Conservation (phyloP, 768 basidiomycete genomes). For the Serpula lacrymans region DNA sequence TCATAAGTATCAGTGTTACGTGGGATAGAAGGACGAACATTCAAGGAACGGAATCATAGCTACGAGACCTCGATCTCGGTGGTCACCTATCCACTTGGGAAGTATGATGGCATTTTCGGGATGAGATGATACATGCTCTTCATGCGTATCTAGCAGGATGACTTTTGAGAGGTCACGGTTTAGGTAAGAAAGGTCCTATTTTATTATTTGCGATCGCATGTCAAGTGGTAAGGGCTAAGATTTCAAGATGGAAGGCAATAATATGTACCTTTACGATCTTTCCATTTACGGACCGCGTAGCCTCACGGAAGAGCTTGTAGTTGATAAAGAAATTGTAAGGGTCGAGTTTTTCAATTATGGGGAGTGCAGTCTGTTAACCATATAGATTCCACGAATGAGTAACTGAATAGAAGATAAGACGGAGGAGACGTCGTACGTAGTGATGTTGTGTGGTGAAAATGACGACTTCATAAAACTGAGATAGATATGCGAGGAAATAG, state of each 20-base stretch:
- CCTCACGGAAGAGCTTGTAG: conserved; percentile 91
- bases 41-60: conserved; percentile 98
- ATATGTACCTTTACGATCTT: conserved; percentile 74
- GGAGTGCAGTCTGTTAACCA: conserved; percentile 72
- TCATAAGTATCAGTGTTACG: neutral
- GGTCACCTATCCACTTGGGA: conserved; percentile 82
- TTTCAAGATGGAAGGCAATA: no score
- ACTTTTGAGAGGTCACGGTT: conserved; percentile 93
- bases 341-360: conserved; percentile 91
- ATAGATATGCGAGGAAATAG: conserved; percentile 96
- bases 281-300: conserved; percentile 79
- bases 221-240: neutral
- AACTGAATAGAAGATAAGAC: neutral
- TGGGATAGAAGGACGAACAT: conserved; percentile 42
- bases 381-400: conserved; percentile 3
- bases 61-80: conserved; percentile 72
- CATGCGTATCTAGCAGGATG: conserved; percentile 78
- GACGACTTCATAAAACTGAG: conserved; percentile 97
- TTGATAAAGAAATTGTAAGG: conserved; percentile 86
- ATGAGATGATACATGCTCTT: conserved; percentile 74
- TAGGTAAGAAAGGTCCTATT: conserved; percentile 90
- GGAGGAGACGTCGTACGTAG: conserved; percentile 60
- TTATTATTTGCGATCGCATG: neutral
- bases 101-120: conserved; percentile 87
- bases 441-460: conserved; percentile 88